Conservation (phyloP, 768 basidiomycete genomes). For the Boletus vermiculosoides region DNA sequence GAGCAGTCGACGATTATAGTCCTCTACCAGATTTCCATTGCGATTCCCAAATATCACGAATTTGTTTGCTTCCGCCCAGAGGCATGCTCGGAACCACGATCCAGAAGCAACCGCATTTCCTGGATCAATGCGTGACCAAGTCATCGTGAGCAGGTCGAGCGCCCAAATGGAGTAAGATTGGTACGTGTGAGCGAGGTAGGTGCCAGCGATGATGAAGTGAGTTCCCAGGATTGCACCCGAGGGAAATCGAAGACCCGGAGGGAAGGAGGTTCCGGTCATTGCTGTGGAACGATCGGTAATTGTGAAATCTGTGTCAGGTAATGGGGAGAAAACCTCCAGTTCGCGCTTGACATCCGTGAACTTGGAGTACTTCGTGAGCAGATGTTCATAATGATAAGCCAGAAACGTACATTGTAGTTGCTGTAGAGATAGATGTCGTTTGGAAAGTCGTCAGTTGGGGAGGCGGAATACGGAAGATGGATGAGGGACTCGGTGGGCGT, state of each 20-base stretch:
- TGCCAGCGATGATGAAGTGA: slow-evolving; percentile 91
- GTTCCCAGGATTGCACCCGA: slow-evolving; percentile 90
- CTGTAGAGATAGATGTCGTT: slow-evolving; percentile 90
- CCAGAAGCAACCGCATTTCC: slow-evolving; percentile 83
- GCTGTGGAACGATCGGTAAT: slow-evolving; percentile 76
- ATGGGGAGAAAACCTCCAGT: slow-evolving; percentile 85
- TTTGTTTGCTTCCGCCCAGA: slow-evolving; percentile 82
- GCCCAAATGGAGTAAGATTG: slow-evolving; percentile 98
- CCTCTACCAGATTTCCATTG: slow-evolving; percentile 83
- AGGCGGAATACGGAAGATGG: slow-evolving; percentile 75
- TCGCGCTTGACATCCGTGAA: slow-evolving; percentile 96
- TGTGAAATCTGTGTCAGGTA: slow-evolving; percentile 70
- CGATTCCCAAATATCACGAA: slow-evolving; percentile 91
- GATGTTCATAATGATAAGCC: not conserved
- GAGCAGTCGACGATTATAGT: slow-evolving; percentile 87
- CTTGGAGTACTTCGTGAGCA: slow-evolving; percentile 38
- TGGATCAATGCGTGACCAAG: slow-evolving; percentile 86
- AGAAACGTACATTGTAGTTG: slow-evolving; percentile 82
- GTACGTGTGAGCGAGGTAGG: slow-evolving; percentile 90
- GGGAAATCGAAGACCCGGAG: slow-evolving; percentile 95
- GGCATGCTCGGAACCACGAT: slow-evolving; percentile 92
- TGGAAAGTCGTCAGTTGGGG: slow-evolving; percentile 70
- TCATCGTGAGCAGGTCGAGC: slow-evolving; percentile 78
- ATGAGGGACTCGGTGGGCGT: slow-evolving; percentile 59
- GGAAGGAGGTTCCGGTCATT: slow-evolving; percentile 81